A percentile compares a stretch with the other conserved stretches of the same genome.
These are phyloP conservation scores for Aspergillus diversus DNA, from an alignment of 495 filamentous ascomycete genomes.

Conservation along the genomic window DNA sequence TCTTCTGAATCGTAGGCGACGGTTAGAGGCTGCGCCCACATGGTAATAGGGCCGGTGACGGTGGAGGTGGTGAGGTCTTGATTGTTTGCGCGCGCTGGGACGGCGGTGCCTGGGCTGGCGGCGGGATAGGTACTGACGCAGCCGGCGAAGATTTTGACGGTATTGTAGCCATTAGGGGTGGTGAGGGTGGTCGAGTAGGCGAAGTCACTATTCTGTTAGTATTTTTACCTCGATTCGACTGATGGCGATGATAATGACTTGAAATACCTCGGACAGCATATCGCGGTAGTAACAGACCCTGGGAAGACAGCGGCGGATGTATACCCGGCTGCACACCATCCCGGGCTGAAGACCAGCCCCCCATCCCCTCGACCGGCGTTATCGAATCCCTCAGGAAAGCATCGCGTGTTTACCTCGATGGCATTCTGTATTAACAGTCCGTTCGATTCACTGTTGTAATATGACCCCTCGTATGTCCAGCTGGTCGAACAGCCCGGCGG, in stretches of 20 bases:
- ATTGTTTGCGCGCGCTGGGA: constrained; percentile 7
- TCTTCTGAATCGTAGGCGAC: constrained; percentile 18
- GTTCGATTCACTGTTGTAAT: constrained; percentile 4
- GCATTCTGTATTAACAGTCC: constrained; percentile 30
- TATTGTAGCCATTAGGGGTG: background rate
- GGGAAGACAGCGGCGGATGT: constrained; percentile 23
- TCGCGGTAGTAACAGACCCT: constrained; percentile 17
- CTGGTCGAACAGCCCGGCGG: constrained; percentile 21
- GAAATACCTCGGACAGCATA: constrained; percentile 26
- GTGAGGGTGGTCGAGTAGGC: constrained; percentile 3
- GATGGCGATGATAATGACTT: constrained; percentile 1
- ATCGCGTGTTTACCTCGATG: constrained; percentile 7
- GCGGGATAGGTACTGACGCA: constrained; percentile 16
- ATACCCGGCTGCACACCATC: constrained; percentile 27
- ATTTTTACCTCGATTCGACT: background rate
- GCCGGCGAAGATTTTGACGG: constrained; percentile 11
- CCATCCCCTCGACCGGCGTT: constrained; percentile 9
- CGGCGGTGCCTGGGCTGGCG: constrained; percentile 13
- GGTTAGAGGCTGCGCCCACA: constrained; percentile 32
- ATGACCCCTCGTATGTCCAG: constrained; percentile 26
- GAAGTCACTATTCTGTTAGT: constrained; percentile 6
- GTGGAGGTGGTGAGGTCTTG: constrained; percentile 14
- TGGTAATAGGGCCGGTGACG: constrained; percentile 28
- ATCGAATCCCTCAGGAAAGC: constrained; percentile 23
- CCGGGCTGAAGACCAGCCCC: constrained; percentile 22